Evolutionary conservation across 2,329 filamentous ascomycete species (phyloP), one percentile per base, ranked within the genome.

Genomic region (Beauveria scarabaeidicola): DNA sequence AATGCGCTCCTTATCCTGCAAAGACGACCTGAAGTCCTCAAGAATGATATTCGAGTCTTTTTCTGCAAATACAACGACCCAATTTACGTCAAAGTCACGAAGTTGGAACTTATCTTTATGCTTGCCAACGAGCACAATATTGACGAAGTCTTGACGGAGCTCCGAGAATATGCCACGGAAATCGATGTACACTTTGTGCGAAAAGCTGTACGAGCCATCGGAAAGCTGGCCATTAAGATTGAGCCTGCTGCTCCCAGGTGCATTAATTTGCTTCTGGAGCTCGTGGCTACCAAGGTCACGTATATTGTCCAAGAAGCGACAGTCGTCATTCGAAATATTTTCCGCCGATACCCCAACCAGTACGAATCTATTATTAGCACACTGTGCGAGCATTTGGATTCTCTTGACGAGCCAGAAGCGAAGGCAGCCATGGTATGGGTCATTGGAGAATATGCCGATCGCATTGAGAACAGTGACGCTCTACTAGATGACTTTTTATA

Each of bases 41-140:
- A 91, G 64, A 97, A 97, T 73, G 94, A 99, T 73, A 97, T 99
- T 63, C 86, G 94, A 51, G 94, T 99, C 36, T 99, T 99, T 77
- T 99, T 99, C 76, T 99, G 94, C 85, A 99, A 99, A 80, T 99
- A 99, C 76, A 99, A 99, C 72, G 94, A 99, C 70, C 94, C 94
- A 0, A 99, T 99, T 64, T 99, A 97, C 72, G 94, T 99, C 76
- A 99, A 99, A 74, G 94, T 99, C 55, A 99, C 94, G 17, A 99
- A 99, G 75, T 81, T 99, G 53, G 94, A 99, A 75, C 83, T 99
- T 66, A 97, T 99, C 65, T 99, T 99, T 74, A 99, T 97, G 94
- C 82, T 99, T 62, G 94, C 94, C 8, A 96, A 85, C 38, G 91
- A 97, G 74, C 89, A 87, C 68, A 99, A 99, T 71, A 99, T 99